These are phyloP conservation scores for Geoglossum cookeanum DNA, from an alignment of 2,329 filamentous ascomycete species.

Conservation along the genomic window DNA sequence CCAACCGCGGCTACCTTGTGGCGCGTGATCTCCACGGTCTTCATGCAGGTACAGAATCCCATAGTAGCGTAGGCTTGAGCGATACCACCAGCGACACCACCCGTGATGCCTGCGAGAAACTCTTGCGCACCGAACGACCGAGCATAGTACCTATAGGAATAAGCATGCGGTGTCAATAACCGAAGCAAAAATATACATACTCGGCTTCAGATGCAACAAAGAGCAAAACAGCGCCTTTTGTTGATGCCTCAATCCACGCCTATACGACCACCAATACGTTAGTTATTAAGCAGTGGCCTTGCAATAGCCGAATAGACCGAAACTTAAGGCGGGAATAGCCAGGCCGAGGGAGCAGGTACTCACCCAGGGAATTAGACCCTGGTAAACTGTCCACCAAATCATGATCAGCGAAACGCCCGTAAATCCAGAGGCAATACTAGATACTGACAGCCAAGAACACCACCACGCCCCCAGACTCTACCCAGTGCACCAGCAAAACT, in stretches of 20 bases:
- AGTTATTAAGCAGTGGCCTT: background rate
- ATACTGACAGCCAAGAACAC: slow-evolving; percentile 75
- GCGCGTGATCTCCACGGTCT: slow-evolving; percentile 99
- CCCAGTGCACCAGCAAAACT: slow-evolving; percentile 63
- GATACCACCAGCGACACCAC: slow-evolving; percentile 85
- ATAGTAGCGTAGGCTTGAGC: slow-evolving; percentile 98
- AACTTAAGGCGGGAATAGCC: background rate
- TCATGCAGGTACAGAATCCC: slow-evolving; percentile 99
- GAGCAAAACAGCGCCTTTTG: slow-evolving; percentile 95
- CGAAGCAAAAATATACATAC: slow-evolving; percentile 9
- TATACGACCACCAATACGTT: slow-evolving; percentile 1
- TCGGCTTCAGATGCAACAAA: slow-evolving; percentile 98
- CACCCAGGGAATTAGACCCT: slow-evolving; percentile 89
- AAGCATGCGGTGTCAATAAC: background rate
- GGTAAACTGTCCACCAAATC: slow-evolving; percentile 52
- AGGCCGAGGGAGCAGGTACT: background rate
- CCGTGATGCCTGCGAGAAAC: slow-evolving; percentile 74
- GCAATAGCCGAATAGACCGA: background rate
- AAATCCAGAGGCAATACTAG: background rate
- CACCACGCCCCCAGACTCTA: slow-evolving; percentile 87
- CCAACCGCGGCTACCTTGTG: slow-evolving; percentile 78
- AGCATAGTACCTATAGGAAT: slow-evolving; percentile 47
- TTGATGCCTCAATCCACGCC: slow-evolving; percentile 99
- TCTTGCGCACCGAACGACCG: slow-evolving; percentile 64
- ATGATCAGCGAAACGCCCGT: background rate